These are phyloP conservation scores for Phalaenopsis equestris DNA, from an alignment of 106 monocot species.

Conservation along the genomic window DNA sequence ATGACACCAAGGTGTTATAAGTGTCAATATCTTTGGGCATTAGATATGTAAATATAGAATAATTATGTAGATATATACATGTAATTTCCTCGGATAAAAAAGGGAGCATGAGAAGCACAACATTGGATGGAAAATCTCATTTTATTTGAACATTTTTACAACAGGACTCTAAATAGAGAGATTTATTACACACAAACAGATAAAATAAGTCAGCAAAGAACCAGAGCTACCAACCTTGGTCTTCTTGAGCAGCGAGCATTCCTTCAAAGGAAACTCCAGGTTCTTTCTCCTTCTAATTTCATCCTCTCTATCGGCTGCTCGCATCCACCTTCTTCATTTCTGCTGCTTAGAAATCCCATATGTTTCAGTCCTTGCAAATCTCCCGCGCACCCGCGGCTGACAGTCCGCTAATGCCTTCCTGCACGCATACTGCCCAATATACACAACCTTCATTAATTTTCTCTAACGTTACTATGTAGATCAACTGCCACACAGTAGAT, in stretches of 20 bases:
- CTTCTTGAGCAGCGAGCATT: background rate
- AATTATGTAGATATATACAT: no score
- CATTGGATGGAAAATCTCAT: background rate
- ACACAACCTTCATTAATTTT: background rate
- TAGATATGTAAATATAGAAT: no score
- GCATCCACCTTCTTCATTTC: background rate
- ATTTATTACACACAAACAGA: slow-evolving; percentile 9
- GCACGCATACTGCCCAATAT: slow-evolving; percentile 42
- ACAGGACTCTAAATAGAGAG: slow-evolving; percentile 1
- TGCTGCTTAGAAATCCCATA: slow-evolving; percentile 9
- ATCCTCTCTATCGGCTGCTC: background rate
- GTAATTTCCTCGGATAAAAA: background rate
- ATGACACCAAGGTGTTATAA: no score
- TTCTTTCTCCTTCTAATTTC: background rate
- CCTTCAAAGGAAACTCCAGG: background rate
- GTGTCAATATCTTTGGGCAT: no score
- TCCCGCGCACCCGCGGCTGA: slow-evolving; percentile 44
- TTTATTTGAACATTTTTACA: slow-evolving; percentile 7
- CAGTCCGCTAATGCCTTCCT: slow-evolving; percentile 56
- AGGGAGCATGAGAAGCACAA: background rate
- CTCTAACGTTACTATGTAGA: no score
- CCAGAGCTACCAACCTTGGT: background rate
- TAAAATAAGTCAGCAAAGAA: background rate
- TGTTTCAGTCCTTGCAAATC: slow-evolving; percentile 39
- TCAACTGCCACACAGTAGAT: no score